Conservation (phyloP, 257 asterid species). For the Nicotiana otophora region DNA sequence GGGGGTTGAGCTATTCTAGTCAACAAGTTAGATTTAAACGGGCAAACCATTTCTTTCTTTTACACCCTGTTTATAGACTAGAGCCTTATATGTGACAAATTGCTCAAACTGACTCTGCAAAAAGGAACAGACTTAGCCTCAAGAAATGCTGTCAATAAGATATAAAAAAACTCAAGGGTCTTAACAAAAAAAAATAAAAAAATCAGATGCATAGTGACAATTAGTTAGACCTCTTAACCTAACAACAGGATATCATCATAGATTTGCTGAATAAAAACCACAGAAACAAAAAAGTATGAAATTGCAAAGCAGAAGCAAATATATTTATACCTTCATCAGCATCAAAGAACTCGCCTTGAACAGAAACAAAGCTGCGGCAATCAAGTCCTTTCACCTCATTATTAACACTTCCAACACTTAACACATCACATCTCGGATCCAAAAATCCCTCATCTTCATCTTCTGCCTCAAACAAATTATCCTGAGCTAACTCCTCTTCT, state of each 20-base stretch:
- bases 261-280: not conserved
- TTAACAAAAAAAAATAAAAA: not conserved
- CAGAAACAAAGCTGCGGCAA: constrained; percentile 51
- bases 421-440: constrained; percentile 33
- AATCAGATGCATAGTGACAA: not conserved
- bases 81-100: not conserved
- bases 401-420: constrained; percentile 31
- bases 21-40: not conserved
- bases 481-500: constrained; percentile 6
- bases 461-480: constrained; percentile 11
- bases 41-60: not conserved
- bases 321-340: constrained; percentile 61
- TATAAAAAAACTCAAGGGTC: not conserved
- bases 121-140: not conserved
- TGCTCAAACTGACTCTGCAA: not conserved
- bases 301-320: not conserved
- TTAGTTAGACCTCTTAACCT: not conserved
- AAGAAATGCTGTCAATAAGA: not conserved
- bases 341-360: constrained; percentile 71
- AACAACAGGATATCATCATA: not conserved
- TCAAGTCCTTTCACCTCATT: constrained; percentile 38
- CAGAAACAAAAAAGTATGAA: not conserved
- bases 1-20: not conserved
- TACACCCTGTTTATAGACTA: not conserved
- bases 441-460: constrained; percentile 33